Evolutionary conservation across 148 eudicot species (phyloP), one percentile per base, ranked within the genome.

Genomic region (Drosera capensis): DNA sequence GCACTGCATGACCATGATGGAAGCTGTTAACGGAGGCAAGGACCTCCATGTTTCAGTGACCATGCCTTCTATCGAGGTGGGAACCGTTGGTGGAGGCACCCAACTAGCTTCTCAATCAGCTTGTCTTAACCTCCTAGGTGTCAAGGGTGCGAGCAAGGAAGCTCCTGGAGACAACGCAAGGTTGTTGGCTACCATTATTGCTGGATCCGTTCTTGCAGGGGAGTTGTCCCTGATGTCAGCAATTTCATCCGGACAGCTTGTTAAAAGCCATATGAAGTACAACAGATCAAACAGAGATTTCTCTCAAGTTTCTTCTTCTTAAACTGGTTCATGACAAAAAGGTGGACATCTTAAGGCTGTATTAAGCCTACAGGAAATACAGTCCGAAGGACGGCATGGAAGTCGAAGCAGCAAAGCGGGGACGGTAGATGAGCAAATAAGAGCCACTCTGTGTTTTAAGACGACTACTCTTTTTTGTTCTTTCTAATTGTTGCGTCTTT

Each of bases 11-110:
- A n/a, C n/a, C n/a, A n/a, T n/a, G n/a, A n/a, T n/a, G n/a, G n/a
- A n/a, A n/a, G n/a, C n/a, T 18, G 46, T 70, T 14, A 70, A 70
- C 15, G 64, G 45, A 11, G 74, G 74, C 57, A 60, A 65, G 49
- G 74, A 70, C 43, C 74, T 70, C 43, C 74, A 70, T 22, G 41
- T 70, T 50, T 70, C 74, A 8, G 74, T 70, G 48, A 59, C 74
- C 40, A 70, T 70, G 74, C 74, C 74, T 44, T 70, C 70, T 52
- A 70, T 70, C 51, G 74, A 70, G 74, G 70, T 65, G 41, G 70
- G 70, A 1, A 65, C 70, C 19, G 65, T 65, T 29, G 70, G 70
- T 26, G 70, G 70, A 34, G 70, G 70, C 13, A 65, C 70, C 23
- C 65, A 65, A 45, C 60, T 65, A 2, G 65, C 70, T 25, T 65